A percentile compares a stretch with the other conserved stretches of the same genome.
phyloP scores from a whole-genome alignment of 148 eudicot genomes.

The Gaultheria prostrata region DNA sequence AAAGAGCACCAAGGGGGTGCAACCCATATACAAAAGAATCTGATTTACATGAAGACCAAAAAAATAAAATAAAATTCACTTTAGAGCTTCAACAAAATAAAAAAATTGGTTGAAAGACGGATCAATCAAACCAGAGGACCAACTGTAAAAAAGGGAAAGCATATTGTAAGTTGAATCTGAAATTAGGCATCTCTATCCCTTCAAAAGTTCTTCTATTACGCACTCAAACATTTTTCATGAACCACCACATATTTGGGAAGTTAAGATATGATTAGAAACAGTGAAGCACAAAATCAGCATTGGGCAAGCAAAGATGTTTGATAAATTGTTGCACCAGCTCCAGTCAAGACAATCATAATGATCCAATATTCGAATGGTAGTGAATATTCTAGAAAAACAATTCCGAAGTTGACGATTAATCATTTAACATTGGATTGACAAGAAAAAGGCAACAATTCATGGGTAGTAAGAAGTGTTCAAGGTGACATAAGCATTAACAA shows the following conservation, averaged over 20 bases:
- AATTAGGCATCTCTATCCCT: too few relatives aligned
- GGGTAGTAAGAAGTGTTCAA: not conserved
- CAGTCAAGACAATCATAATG: not conserved
- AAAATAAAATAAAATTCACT: too few relatives aligned
- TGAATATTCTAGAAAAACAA: not conserved
- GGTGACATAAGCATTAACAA: not conserved
- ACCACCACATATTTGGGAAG: not conserved
- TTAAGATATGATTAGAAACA: not conserved
- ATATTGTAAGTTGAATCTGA: too few relatives aligned
- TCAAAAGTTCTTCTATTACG: too few relatives aligned
- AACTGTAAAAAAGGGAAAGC: too few relatives aligned
- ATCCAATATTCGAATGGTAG: not conserved
- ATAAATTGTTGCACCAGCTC: not conserved
- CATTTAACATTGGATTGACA: not conserved
- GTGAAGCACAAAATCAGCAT: not conserved
- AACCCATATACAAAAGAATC: too few relatives aligned
- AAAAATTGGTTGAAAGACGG: too few relatives aligned
- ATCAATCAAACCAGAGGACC: too few relatives aligned
- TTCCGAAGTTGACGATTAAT: not conserved
- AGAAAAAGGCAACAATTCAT: not conserved
- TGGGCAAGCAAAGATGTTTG: not conserved
- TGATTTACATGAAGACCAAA: too few relatives aligned
- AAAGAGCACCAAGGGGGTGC: too few relatives aligned
- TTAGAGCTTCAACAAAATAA: too few relatives aligned
- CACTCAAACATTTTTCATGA: not conserved